Base-by-base conservation (phyloP, 495 filamentous ascomycete species). In the Tuber melanosporum region DNA sequence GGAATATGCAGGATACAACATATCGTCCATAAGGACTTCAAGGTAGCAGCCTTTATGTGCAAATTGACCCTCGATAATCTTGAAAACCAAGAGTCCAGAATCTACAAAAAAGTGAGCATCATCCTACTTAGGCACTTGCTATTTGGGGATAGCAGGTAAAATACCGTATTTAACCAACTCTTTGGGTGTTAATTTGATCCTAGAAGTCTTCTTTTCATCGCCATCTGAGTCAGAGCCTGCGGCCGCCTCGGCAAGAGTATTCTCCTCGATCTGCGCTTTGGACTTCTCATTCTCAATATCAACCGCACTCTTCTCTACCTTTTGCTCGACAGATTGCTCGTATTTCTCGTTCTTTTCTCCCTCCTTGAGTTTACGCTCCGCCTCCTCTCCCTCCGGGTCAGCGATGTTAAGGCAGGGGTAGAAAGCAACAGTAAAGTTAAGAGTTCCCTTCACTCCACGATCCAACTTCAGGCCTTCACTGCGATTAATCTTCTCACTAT, bases 21-120 rank as follows among this genome's bases (percentile, higher is more conserved):
- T 93, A 81, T 99, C 95, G 84, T 99, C 95, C 85, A 98, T 94
- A 70, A 96, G 82, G 32, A 98, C 90, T 82, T 99, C 94, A 47
- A 99, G 85, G 80, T 93, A 90, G 39, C 90, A 91, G 80, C 94
- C 89, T 71, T 86, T 90, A 75, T 92, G 91, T 22, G 91, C 88
- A 76, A 98, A 87, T 62, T 96, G 89, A 43, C 90, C 93, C 77
- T 98, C 93, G 81, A 97, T 91, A 75, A 99, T 88, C 82, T 93
- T 94, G 89, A 98, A 98, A 70, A 98, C 92, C 74, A 99, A 87
- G 72, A 99, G 89, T 57, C 95, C 95, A 73, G 93, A 95, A 84
- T 97, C 94, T 91, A 74, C 46, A 75, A 36, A 5, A 71, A 71
- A 57, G 69, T 82, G 19, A 83, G 76, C 72, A 52, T 73, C 45